phyloP scores from a whole-genome alignment of 1,284 basidiomycete genomes.

The Trametes polyzona region DNA sequence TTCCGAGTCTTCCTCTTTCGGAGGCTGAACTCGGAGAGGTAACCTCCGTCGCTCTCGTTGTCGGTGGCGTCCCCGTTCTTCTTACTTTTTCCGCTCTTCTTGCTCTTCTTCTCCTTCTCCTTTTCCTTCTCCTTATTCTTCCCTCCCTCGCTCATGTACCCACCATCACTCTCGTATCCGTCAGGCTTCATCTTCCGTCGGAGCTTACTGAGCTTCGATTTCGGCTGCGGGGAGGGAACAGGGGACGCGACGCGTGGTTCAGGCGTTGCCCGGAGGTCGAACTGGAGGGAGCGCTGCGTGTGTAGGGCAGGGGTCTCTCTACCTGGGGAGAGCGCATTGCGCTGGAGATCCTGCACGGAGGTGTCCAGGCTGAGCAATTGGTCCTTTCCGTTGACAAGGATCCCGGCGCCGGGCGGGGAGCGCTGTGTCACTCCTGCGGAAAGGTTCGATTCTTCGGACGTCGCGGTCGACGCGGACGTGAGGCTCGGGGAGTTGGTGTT shows the following conservation, averaged over 20 bases:
- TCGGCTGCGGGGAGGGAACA: conserved; percentile 21
- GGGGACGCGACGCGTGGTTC: conserved; percentile 28
- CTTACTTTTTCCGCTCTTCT: conserved; percentile 18
- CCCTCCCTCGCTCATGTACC: conserved; percentile 48
- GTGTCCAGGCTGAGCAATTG: conserved; percentile 15
- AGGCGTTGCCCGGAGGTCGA: conserved; percentile 30
- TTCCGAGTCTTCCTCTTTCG: conserved; percentile 34
- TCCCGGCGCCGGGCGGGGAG: conserved; percentile 32
- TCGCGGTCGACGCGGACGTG: conserved; percentile 40
- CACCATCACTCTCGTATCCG: conserved; percentile 59
- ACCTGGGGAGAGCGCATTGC: conserved; percentile 14
- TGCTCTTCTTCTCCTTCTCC: conserved; percentile 31
- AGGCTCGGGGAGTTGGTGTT: conserved; percentile 36
- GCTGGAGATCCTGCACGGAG: conserved; percentile 18
- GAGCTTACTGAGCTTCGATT: conserved; percentile 35
- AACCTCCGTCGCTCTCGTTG: conserved; percentile 39
- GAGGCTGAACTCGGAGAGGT: conserved; percentile 35
- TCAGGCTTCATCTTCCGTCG: conserved; percentile 45
- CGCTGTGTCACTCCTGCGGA: conserved; percentile 26
- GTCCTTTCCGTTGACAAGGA: conserved; percentile 18
- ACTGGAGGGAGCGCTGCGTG: conserved; percentile 28
- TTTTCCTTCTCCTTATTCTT: conserved; percentile 42
- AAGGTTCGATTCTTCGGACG: conserved; percentile 40
- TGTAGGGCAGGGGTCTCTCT: conserved; percentile 9
- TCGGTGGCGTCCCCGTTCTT: conserved; percentile 32